phyloP scores from a whole-genome alignment of 2,329 filamentous ascomycete genomes.

The Trichoderma sp. region DNA sequence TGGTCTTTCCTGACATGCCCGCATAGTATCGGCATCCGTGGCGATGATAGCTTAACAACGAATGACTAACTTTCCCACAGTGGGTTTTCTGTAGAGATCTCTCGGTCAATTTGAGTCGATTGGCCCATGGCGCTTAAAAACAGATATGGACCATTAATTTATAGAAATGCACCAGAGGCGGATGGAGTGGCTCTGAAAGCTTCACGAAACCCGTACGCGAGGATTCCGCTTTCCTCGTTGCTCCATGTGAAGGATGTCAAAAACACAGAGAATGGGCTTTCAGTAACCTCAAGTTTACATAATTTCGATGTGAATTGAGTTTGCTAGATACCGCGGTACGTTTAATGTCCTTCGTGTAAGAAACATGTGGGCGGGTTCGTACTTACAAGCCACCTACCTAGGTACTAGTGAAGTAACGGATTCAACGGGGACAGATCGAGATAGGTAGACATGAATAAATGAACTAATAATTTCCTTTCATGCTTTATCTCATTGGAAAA shows the following conservation, averaged over 20 bases:
- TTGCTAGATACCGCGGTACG: too few relatives aligned
- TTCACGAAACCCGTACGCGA: neutral
- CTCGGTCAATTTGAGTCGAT: neutral
- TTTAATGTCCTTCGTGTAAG: too few relatives aligned
- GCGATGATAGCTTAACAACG: neutral
- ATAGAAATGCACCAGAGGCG: neutral
- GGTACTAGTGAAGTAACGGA: neutral
- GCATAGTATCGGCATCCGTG: neutral
- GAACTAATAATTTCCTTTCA: neutral
- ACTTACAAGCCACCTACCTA: too few relatives aligned
- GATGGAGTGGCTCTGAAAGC: neutral
- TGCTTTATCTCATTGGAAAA: neutral
- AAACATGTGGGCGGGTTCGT: too few relatives aligned
- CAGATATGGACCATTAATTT: rapidly evolving
- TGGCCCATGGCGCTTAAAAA: neutral
- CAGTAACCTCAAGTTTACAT: too few relatives aligned
- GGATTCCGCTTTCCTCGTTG: neutral
- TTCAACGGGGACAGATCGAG: neutral
- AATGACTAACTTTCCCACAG: neutral
- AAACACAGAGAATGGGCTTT: too few relatives aligned
- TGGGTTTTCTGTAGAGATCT: neutral
- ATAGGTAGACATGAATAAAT: neutral
- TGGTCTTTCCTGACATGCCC: neutral
- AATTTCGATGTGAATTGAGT: too few relatives aligned
- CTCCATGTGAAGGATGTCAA: too few relatives aligned